phyloP scores from a whole-genome alignment of 257 asterid species.

The Fraxinus cuspidata region DNA sequence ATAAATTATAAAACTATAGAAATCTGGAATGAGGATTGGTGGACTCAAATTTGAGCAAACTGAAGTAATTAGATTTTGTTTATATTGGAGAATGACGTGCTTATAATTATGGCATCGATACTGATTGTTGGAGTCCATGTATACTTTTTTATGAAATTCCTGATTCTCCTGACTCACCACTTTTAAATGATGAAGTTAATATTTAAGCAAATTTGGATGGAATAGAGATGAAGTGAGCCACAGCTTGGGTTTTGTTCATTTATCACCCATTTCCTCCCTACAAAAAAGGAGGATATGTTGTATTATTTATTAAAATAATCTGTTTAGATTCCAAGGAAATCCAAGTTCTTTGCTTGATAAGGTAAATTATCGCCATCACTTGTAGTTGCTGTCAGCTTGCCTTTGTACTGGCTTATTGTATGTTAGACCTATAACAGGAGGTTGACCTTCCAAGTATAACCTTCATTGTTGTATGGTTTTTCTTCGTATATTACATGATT shows the following conservation, averaged over 20 bases:
- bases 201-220: not conserved
- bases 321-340: not conserved
- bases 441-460: not conserved
- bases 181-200: not conserved
- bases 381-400: not conserved
- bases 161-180: not conserved
- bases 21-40: not conserved
- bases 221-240: no score
- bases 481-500: not conserved
- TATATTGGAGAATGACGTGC: not conserved
- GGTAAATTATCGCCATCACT: not conserved
- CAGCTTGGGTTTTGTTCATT: not conserved
- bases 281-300: no score
- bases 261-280: not conserved
- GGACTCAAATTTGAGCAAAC: not conserved
- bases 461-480: not conserved
- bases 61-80: not conserved
- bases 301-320: not conserved
- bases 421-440: not conserved
- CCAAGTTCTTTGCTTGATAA: not conserved
- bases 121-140: not conserved
- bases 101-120: not conserved
- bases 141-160: not conserved
- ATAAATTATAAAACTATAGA: no score
- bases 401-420: not conserved